Evolutionary conservation across 768 basidiomycete genomes (phyloP), one percentile per base, ranked within the genome.

Genomic region (Myochromella boudieri): DNA sequence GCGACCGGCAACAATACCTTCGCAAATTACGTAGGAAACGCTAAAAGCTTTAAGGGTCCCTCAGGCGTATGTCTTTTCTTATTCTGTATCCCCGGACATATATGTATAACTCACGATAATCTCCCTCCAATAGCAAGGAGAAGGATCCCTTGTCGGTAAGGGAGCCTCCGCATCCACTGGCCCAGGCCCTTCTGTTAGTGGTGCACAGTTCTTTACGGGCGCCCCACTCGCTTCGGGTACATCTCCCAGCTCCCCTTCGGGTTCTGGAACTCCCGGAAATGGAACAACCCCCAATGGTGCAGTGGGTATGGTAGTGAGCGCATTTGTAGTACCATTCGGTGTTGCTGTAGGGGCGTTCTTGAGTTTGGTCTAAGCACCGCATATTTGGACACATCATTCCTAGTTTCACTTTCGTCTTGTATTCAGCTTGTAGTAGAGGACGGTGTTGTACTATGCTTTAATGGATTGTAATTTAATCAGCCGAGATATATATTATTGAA

Each of bases 131-230:
- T 28, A 76, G 75, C 74, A 77, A 75, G 63, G 41, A 12, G 54
- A 65, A 42, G 69, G 69, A 26, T 63, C 56, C 9, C 69, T 80
- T 14, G 67, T 67, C 3, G 79, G 79, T 12, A 39, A 65, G 3
- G 75, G 71, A n/a, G 80, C 77, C 1, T 72, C 70, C 14, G 78
- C 78, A 1, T 71, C 77, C 3, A 68, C 68, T 4, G 50, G 56
- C 9, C 72, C 77, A 5, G 65, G 66, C n/a, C 74, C 71, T 3
- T 21, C 75, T 28, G 54, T 65, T 6, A 64, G 61, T 32, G 68
- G 67, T 41, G 68, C 57, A n/a, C 46, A 53, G 11, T 54, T 61
- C 21, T 62, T 51, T 51, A 64, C 59, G 4, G 58, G 53, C 3
- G 52, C 63, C 25, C 53, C 65, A 39, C 46, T 53, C 7, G 34